Base-by-base conservation (phyloP, 257 asterid genomes). In the Cynanchum wilfordii region DNA sequence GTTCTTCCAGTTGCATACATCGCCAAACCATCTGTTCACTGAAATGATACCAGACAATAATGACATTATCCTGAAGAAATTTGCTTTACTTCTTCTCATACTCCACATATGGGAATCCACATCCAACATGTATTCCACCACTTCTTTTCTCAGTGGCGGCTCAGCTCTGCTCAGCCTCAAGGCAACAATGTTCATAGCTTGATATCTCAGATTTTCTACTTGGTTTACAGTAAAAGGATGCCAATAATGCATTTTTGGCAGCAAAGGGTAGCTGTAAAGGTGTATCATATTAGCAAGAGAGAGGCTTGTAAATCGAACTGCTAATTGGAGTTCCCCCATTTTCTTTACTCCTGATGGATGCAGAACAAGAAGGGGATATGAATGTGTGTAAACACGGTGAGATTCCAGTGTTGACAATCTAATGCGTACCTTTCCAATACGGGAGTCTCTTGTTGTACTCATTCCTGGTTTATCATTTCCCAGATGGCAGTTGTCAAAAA, bases 81-180 rank as follows among this genome's bases (percentile, higher is more conserved):
- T 87, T 10, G 92, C 96, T 68, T 89, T 90, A 83, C 97, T 90
- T 75, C 93, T 69, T 71, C 97, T 81, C 96, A 90, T 87, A 56
- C 96, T 89, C 94, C 96, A 90, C 88, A 89, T 83, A 80, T 89
- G 96, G 15, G 90, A 90, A 24, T 86, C 90, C 7, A 86, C 93
- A 66, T 88, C 96, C 20, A 90, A 63, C 96, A 88, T 88, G 79
- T 80, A 88, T 75, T 90, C 93, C 33, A 90, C 93, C 47, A 87
- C 90, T 40, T 90, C 97, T 70, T 86, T 90, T 63, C 96, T 78
- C 24, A 90, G 82, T 0, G 97, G 96, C 15, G 96, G 97, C 68
- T 90, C 97, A 2, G 96, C 93, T 27, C 96, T 73, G 63, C 80
- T 83, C 7, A 90, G 93, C 77, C 97, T 73, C 29, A 79, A 50